Conservation (phyloP, 495 filamentous ascomycete species). For the Beverwykella pulmonaria region DNA sequence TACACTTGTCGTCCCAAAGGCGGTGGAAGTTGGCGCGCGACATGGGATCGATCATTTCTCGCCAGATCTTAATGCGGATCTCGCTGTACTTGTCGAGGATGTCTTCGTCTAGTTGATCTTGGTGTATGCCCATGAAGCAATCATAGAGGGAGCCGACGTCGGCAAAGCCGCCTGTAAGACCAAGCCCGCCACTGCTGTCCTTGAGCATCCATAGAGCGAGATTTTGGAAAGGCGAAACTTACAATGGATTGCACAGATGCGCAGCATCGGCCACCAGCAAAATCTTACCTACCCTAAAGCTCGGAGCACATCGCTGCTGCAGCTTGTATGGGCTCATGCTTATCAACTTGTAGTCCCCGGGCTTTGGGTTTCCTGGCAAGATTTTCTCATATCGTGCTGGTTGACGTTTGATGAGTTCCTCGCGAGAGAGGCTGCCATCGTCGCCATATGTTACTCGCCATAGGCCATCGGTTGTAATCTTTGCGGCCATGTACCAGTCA, state of each 20-base stretch:
- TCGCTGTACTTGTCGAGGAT: constrained; percentile 62
- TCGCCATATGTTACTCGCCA: constrained; percentile 66
- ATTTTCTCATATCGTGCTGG: constrained; percentile 58
- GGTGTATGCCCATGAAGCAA: constrained; percentile 58
- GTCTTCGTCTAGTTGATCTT: constrained; percentile 56
- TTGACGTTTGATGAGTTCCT: constrained; percentile 58
- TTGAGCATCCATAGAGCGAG: constrained; percentile 1
- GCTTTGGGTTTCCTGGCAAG: constrained; percentile 62
- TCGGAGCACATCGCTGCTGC: constrained; percentile 62
- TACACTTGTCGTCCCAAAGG: constrained; percentile 21
- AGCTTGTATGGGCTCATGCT: constrained; percentile 62
- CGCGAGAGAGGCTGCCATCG: constrained; percentile 52
- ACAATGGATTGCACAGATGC: constrained; percentile 60
- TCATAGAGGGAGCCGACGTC: constrained; percentile 63
- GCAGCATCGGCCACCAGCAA: constrained; percentile 64
- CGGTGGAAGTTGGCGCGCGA: constrained; percentile 54
- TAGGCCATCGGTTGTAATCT: constrained; percentile 59
- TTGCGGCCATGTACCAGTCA: constrained; percentile 64
- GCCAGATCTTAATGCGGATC: constrained; percentile 59
- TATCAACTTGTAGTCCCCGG: constrained; percentile 58
- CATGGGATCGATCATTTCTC: constrained; percentile 59
- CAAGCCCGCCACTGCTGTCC: constrained; percentile 54
- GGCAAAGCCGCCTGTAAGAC: constrained; percentile 63
- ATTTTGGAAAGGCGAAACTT: constrained; percentile 1
- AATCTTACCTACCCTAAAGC: constrained; percentile 60